Evolutionary conservation across 2,329 filamentous ascomycete species (phyloP), one percentile per base, ranked within the genome.

Genomic region (Xylaria sp.): DNA sequence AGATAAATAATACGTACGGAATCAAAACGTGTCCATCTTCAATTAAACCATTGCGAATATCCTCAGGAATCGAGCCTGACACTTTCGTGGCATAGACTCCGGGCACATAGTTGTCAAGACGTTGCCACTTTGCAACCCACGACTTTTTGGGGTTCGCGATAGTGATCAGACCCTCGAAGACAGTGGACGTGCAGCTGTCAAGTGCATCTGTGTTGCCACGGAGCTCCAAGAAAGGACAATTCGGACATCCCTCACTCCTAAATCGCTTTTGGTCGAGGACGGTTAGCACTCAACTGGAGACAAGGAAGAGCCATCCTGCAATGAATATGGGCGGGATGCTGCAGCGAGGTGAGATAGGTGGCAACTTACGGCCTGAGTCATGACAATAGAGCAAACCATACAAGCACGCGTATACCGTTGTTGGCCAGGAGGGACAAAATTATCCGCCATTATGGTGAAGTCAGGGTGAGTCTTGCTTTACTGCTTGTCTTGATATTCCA

Each of bases 51-150:
- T 84, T 82, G 54, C 88, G 82, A 48, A 92, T 84, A 70, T 92
- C 90, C 72, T 91, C 89, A 5, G 90, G 89, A 68, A 92, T 81
- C 78, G 93, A 89, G 21, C 96, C 96, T 37, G 92, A 93, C 27
- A 99, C 96, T 83, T 98, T 98, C 65, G 94, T 92, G 21, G 96
- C 96, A 82, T 99, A 99, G 66, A 97, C 90, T 63, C 96, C 96
- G 18, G 90, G 88, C 61, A 96, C 91, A 80, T 97, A 98, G 64
- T 89, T 89, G 79, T 98, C 93, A 68, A 99, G 83, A 9, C 96
- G 89, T 85, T 98, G 94, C 92, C 94, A 98, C 79, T 93, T 93
- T n/a, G 95, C 94, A 58, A 98, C 93, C 96, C 96, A 99, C 77
- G 93, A 97, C 74, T 86, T 88, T 51, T 84, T 83, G n/a, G 94